Evolutionary conservation across 1,284 basidiomycete species (phyloP).

Genomic region (Quambalaria eucalypti): DNA sequence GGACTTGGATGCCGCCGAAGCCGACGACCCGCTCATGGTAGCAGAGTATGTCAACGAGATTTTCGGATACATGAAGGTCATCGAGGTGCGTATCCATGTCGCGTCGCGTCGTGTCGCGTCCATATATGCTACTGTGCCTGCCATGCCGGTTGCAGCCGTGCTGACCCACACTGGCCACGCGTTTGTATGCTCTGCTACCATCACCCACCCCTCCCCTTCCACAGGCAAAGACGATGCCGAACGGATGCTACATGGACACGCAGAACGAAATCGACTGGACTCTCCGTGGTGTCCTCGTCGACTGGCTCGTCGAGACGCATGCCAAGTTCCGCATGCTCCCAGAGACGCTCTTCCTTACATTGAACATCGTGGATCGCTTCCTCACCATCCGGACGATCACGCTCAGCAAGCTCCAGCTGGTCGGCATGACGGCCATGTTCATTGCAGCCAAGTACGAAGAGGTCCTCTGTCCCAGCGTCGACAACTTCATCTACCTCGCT

Average conservation of each 20-base stretch:
- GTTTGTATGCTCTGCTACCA: not conserved
- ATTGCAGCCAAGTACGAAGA: conserved; percentile 93
- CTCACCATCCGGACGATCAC: conserved; percentile 80
- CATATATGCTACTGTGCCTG: too few species aligned
- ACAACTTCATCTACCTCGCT: conserved; percentile 61
- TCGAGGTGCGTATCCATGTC: conserved; percentile 56
- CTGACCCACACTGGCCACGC: not conserved
- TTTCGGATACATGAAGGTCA: conserved; percentile 76
- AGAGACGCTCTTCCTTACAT: conserved; percentile 87
- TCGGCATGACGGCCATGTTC: conserved; percentile 88
- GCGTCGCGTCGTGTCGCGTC: conserved; percentile 12
- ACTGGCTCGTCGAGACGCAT: conserved; percentile 97
- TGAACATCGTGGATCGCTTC: conserved; percentile 96
- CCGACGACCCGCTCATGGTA: conserved; percentile 92
- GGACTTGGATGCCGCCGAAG: conserved; percentile 84
- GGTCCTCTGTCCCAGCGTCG: conserved; percentile 78
- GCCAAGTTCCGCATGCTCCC: conserved; percentile 84
- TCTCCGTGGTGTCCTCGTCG: conserved; percentile 73
- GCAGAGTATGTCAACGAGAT: conserved; percentile 92
- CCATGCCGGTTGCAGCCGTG: conserved; percentile 7
- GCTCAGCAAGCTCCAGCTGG: conserved; percentile 84
- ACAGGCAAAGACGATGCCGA: conserved; percentile 36
- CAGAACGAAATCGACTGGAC: conserved; percentile 44
- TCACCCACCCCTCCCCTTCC: not conserved
- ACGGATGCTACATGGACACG: conserved; percentile 38